phyloP scores from a whole-genome alignment of 139 green algal genomes.

The Coelastrella sp. region DNA sequence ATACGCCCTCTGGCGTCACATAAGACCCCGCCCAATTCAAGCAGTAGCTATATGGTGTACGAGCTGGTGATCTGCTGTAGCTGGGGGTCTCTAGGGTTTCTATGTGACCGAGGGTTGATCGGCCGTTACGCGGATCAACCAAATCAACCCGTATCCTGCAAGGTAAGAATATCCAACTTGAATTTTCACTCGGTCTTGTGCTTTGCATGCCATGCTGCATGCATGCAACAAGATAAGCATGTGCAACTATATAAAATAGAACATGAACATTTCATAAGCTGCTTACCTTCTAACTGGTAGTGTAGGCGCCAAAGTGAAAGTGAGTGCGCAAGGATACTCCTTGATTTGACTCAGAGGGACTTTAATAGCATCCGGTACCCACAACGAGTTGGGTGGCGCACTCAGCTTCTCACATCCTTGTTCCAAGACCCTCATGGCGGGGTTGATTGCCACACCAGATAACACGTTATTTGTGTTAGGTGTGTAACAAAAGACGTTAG shows the following conservation, averaged over 20 bases:
- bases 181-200: no score
- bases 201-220: no score
- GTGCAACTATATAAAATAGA: no score
- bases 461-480: slow-evolving; percentile 28
- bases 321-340: slow-evolving; percentile 21
- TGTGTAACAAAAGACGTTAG: slow-evolving; percentile 31
- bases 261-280: not conserved
- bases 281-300: slow-evolving; percentile 16
- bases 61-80: slow-evolving; percentile 33
- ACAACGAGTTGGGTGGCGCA: not conserved
- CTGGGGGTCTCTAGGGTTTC: not conserved
- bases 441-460: not conserved
- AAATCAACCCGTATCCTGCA: no score
- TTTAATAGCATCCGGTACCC: not conserved
- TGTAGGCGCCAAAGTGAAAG: not conserved
- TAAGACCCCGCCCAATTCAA: not conserved
- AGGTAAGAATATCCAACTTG: no score
- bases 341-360: not conserved
- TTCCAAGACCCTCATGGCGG: not conserved
- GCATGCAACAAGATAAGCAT: no score
- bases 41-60: slow-evolving; percentile 26
- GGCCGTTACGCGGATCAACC: no score
- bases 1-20: not conserved
- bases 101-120: not conserved
- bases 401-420: not conserved